phyloP scores from a whole-genome alignment of 192 early-diverging fungal species.

The Chytriomyces sp. region DNA sequence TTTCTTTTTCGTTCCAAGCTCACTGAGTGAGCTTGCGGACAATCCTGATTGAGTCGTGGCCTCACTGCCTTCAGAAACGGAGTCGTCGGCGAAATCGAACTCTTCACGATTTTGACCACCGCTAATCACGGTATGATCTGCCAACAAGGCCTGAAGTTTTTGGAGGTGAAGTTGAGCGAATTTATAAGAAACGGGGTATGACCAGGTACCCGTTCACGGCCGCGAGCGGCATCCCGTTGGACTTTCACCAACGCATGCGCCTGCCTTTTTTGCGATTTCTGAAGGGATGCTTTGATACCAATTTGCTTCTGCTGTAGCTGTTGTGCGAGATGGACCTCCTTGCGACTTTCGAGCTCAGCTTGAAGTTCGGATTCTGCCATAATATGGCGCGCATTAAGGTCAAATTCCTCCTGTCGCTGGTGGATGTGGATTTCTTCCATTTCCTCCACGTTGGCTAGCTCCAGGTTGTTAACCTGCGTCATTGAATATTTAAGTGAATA shows the following conservation, averaged over 20 bases:
- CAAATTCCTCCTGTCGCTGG: constrained; percentile 25
- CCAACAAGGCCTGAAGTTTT: constrained; percentile 7
- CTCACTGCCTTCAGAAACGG: too few species aligned
- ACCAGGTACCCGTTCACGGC: constrained; percentile 27
- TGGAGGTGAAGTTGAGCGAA: not conserved
- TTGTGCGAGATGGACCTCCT: not conserved
- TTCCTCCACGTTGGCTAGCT: constrained; percentile 21
- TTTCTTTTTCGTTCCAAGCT: too few species aligned
- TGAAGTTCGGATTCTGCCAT: not conserved
- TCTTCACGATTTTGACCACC: not conserved
- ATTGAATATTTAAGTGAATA: not conserved
- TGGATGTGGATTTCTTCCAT: constrained; percentile 4
- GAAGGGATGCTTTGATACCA: not conserved
- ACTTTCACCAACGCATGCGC: not conserved
- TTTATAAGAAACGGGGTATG: too few species aligned
- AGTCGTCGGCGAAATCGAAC: not conserved
- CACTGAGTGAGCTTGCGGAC: too few species aligned
- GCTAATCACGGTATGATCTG: constrained; percentile 11
- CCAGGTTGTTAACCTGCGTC: constrained; percentile 26
- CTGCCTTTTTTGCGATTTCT: constrained; percentile 25
- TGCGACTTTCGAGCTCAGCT: constrained; percentile 4
- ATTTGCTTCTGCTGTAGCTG: constrained; percentile 24
- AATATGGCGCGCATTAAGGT: not conserved
- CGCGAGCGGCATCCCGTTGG: constrained; percentile 1
- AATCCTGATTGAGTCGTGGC: not conserved